phyloP scores from a whole-genome alignment of 345 rosid species.

The Alliaria petiolata region DNA sequence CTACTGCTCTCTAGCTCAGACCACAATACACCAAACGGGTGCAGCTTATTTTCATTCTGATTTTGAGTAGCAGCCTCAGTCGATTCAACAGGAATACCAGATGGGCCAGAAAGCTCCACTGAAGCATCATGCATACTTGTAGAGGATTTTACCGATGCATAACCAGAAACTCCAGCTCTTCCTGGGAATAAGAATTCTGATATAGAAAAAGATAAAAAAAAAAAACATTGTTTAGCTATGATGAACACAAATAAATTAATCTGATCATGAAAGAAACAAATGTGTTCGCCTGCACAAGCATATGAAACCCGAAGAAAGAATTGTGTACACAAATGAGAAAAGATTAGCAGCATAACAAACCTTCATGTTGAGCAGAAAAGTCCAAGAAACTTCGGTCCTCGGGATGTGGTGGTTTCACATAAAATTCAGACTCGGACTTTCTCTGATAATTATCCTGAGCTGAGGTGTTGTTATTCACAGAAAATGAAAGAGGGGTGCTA shows the following conservation, averaged over 20 bases:
- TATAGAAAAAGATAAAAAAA: neutral
- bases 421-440: conserved; percentile 42
- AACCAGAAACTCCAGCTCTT: conserved; percentile 36
- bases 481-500: conserved; percentile 18
- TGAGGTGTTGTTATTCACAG: conserved; percentile 12
- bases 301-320: neutral
- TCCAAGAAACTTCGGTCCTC: conserved; percentile 33
- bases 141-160: conserved; percentile 19
- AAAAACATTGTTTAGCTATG: neutral
- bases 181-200: conserved; percentile 53
- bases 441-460: conserved; percentile 37
- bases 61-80: conserved; percentile 25
- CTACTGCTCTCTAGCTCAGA: conserved; percentile 51
- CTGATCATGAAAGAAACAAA: neutral
- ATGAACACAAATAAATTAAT: neutral
- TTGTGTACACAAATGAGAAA: conserved; percentile 3
- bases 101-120: conserved; percentile 25
- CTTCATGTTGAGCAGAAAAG: conserved; percentile 44
- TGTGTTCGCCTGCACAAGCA: neutral
- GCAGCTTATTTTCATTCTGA: conserved; percentile 49
- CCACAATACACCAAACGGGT: conserved; percentile 63
- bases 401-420: conserved; percentile 32
- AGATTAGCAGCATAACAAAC: conserved; percentile 31
- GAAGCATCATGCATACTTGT: conserved; percentile 29
- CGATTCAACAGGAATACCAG: conserved; percentile 34